phyloP scores from a whole-genome alignment of 2,329 filamentous ascomycete genomes.

The Fusarium camptoceras region DNA sequence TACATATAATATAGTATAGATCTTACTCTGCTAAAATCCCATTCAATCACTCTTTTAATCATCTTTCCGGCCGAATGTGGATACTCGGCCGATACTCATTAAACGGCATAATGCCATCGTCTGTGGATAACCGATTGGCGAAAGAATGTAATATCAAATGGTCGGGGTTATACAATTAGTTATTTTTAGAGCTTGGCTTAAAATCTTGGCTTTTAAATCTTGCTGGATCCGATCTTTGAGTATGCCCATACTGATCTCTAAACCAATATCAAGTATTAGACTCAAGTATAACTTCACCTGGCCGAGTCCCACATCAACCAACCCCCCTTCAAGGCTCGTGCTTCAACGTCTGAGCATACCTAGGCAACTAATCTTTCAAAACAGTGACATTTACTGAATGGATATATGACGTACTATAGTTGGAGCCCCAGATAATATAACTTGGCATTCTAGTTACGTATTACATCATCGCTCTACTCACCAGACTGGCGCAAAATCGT shows the following conservation, averaged over 20 bases:
- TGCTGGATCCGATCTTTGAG: not conserved
- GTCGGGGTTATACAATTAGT: not conserved
- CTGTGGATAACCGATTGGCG: slow-evolving; percentile 7
- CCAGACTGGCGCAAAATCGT: slow-evolving; percentile 43
- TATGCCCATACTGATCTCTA: not conserved
- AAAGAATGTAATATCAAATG: slow-evolving; percentile 1
- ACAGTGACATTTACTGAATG: not conserved
- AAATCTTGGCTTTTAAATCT: not conserved
- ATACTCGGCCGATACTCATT: slow-evolving; percentile 6
- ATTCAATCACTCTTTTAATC: not conserved
- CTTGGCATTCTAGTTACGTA: slow-evolving; percentile 1
- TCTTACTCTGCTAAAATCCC: not conserved
- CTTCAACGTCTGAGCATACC: not conserved
- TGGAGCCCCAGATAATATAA: not conserved
- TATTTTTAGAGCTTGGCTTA: slow-evolving; percentile 5
- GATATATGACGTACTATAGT: not conserved
- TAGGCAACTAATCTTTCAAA: not conserved
- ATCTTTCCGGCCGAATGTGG: not conserved
- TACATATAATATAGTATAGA: not conserved
- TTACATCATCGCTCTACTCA: slow-evolving; percentile 10
- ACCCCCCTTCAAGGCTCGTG: not conserved
- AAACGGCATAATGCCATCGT: slow-evolving; percentile 9
- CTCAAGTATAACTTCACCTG: not conserved
- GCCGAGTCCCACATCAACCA: not conserved
- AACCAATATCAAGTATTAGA: not conserved